Evolutionary conservation across 352 stramenopile species (phyloP), one percentile per base, ranked within the genome.

Genomic region (Phytophthora sansomeana): DNA sequence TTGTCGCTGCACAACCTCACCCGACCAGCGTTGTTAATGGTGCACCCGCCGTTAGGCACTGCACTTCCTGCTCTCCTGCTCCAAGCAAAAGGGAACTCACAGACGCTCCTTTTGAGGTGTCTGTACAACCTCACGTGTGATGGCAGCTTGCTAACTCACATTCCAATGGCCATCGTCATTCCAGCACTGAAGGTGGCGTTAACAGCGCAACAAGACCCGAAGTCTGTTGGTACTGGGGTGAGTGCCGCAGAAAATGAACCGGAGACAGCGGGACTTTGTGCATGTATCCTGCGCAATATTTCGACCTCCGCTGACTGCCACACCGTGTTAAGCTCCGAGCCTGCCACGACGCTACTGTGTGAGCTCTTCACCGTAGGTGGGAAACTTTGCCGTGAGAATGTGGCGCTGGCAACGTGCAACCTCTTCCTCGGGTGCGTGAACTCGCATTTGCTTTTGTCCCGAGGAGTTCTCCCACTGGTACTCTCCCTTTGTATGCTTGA

Each of bases 111-210:
- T 33, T 56, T 93, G 44, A 77, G 77, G 8, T 75, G 77, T 33
- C 32, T 91, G 14, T 93, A 87, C 76, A 90, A 89, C 50, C 57
- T 90, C 28, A 81, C 82, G 1, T 85, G 77, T 21, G 80, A 89
- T 47, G 44, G 11, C 0, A 49, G 59, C 5, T 51, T 91, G 10
- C 55, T 88, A 16, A 16, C 30, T 1, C 41, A 47, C 17, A 58
- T 74, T 28, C 60, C 67, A 1, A 58, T 62, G 36, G 60, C 51
- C 24, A n/a, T 62, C 13, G 50, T 58, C 21, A 61, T 79, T 51
- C 72, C 62, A 48, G 62, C 63, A 4, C 32, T 76, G 38, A 58
- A 63, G 19, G 59, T 43, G n/a, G 49, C 63, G 6, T 36, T 79
- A 21, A 33, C 62, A 1, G 51, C 41, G 33, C 62, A 67, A 11